Conservation (phyloP, 768 basidiomycete genomes). For the Tephrocybe sp. region DNA sequence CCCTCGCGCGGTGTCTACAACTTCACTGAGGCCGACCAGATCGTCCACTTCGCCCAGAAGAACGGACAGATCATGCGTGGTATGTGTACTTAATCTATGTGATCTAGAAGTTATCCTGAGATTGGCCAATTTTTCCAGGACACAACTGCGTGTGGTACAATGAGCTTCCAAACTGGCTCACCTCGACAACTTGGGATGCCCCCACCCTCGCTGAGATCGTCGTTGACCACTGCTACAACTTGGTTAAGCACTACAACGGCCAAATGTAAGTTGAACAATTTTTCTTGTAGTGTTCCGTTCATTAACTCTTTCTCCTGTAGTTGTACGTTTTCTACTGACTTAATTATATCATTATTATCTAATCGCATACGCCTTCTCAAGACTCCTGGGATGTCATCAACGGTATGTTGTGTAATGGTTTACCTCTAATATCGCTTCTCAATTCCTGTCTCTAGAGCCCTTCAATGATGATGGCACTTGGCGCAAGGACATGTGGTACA, state of each 20-base stretch:
- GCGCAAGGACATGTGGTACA: conserved; percentile 51
- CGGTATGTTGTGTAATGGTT: conserved; percentile 13
- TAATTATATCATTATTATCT: background rate
- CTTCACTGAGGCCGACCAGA: conserved; percentile 39
- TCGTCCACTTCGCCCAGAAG: conserved; percentile 40
- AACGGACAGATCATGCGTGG: conserved; percentile 48
- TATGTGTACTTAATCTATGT: background rate
- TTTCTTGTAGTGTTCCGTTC: background rate
- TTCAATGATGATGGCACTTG: conserved; percentile 63
- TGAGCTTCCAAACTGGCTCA: conserved; percentile 51
- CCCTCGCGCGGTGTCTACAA: conserved; percentile 43
- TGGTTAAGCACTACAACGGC: conserved; percentile 52
- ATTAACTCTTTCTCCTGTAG: background rate
- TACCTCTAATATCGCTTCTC: background rate
- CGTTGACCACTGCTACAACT: conserved; percentile 43
- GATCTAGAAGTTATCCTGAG: background rate
- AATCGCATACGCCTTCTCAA: conserved; percentile 19
- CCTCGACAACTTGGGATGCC: conserved; percentile 38
- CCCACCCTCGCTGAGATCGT: conserved; percentile 42
- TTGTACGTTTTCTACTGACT: background rate
- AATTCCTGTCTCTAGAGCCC: conserved; percentile 37
- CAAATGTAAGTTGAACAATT: conserved; percentile 34
- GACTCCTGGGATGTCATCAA: conserved; percentile 45
- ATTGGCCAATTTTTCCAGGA: conserved; percentile 20
- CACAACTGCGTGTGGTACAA: conserved; percentile 51